phyloP scores from a whole-genome alignment of 768 basidiomycete genomes.

The Mycena polygramma region DNA sequence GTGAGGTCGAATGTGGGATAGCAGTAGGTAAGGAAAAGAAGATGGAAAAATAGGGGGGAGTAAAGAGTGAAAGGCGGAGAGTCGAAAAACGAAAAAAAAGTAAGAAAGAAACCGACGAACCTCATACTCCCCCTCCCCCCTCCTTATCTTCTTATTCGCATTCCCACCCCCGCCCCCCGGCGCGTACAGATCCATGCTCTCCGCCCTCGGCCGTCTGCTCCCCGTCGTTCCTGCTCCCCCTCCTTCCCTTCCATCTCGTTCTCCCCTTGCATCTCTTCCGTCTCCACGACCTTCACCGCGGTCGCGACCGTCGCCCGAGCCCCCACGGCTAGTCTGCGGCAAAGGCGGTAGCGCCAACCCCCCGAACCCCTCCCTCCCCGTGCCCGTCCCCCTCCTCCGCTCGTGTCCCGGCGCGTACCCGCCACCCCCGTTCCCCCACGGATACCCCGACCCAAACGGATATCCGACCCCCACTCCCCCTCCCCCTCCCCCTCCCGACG shows the following conservation, averaged over 20 bases:
- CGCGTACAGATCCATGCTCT: neutral
- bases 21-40: too few relatives aligned
- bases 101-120: slow-evolving; percentile 22
- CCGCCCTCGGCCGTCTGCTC: neutral
- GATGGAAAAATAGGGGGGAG: too few relatives aligned
- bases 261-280: neutral
- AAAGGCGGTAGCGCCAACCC: slow-evolving; percentile 4
- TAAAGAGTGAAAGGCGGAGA: too few relatives aligned
- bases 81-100: too few relatives aligned
- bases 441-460: neutral
- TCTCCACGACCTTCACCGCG: neutral
- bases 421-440: neutral
- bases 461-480: too few relatives aligned
- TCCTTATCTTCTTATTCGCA: slow-evolving; percentile 10
- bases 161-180: neutral
- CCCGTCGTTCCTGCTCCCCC: neutral
- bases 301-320: too few relatives aligned
- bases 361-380: slow-evolving; percentile 1
- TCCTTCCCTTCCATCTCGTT: neutral
- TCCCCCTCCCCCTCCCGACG: too few relatives aligned
- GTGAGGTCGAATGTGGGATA: too few relatives aligned
- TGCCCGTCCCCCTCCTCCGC: neutral
- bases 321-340: too few relatives aligned
- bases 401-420: neutral
- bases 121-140: slow-evolving; percentile 16